These are phyloP conservation scores for Hygrophorus pudorinus DNA, from an alignment of 768 basidiomycete species.

Conservation along the genomic window DNA sequence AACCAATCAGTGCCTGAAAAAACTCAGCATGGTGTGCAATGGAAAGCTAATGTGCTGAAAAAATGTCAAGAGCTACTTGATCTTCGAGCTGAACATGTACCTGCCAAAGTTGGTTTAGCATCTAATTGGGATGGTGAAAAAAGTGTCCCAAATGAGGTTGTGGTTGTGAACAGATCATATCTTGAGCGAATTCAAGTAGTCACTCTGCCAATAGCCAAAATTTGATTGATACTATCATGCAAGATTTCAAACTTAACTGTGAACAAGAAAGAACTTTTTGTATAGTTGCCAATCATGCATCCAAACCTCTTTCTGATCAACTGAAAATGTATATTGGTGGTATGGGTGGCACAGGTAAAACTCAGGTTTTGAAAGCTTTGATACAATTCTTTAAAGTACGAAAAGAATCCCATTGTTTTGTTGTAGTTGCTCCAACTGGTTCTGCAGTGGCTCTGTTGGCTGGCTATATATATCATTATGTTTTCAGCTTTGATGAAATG, in stretches of 20 bases:
- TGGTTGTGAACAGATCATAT: no score
- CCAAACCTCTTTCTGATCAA: constrained; percentile 8
- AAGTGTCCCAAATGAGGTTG: no score
- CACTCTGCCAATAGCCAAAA: constrained; percentile 3
- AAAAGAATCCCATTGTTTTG: constrained; percentile 18
- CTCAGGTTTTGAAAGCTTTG: constrained; percentile 20
- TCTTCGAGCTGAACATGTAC: constrained; percentile 4
- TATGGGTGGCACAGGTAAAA: constrained; percentile 25
- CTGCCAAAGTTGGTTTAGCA: no score
- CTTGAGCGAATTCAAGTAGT: no score
- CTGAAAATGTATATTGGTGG: constrained; percentile 25
- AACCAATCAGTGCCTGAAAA: neutral
- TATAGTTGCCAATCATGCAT: constrained; percentile 20
- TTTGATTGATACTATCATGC: constrained; percentile 7
- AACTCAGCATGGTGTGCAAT: constrained; percentile 8
- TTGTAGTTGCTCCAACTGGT: constrained; percentile 19
- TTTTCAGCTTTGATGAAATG: constrained; percentile 6
- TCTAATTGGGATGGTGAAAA: neutral
- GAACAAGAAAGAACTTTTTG: constrained; percentile 24
- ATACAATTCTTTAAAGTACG: constrained; percentile 14
- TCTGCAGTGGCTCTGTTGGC: constrained; percentile 16
- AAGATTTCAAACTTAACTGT: constrained; percentile 14
- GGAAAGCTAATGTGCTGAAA: constrained; percentile 6
- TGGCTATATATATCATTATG: constrained; percentile 18
- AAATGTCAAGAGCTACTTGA: constrained; percentile 6